phyloP scores from a whole-genome alignment of 2,329 filamentous ascomycete genomes.

The Beauveria asiatica region DNA sequence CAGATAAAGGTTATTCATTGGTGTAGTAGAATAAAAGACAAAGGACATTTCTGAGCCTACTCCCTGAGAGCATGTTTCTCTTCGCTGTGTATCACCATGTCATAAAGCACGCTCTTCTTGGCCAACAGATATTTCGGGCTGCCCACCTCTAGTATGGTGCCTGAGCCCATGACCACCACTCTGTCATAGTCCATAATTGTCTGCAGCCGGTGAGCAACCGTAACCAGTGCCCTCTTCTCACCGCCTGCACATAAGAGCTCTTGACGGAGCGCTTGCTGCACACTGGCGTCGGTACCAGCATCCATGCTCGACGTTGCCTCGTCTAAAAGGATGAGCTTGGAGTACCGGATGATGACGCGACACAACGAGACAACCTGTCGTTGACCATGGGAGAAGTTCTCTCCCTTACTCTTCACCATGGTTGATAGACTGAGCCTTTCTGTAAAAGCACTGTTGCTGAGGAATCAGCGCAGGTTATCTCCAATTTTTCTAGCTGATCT shows the following conservation, averaged over 20 bases:
- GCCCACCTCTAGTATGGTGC: slow-evolving; percentile 41
- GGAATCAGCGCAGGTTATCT: slow-evolving; percentile 12
- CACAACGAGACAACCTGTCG: slow-evolving; percentile 49
- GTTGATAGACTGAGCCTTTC: slow-evolving; percentile 31
- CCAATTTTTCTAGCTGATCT: slow-evolving; percentile 27
- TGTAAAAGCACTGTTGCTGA: slow-evolving; percentile 17
- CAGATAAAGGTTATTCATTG: too few species aligned
- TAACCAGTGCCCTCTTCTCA: slow-evolving; percentile 41
- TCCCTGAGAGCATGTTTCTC: slow-evolving; percentile 16
- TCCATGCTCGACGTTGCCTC: slow-evolving; percentile 54
- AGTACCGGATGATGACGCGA: slow-evolving; percentile 44
- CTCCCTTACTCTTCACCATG: slow-evolving; percentile 41
- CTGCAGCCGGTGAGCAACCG: slow-evolving; percentile 47
- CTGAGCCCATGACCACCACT: slow-evolving; percentile 48
- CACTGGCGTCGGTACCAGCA: slow-evolving; percentile 45
- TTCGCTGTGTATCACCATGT: slow-evolving; percentile 37
- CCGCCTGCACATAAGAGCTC: slow-evolving; percentile 36
- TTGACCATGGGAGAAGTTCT: slow-evolving; percentile 50
- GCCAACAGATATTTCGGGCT: slow-evolving; percentile 31
- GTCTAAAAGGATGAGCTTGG: slow-evolving; percentile 47
- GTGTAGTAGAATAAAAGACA: too few species aligned
- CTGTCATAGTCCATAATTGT: slow-evolving; percentile 53
- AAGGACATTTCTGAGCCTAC: too few species aligned
- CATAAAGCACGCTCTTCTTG: slow-evolving; percentile 29
- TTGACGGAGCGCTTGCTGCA: slow-evolving; percentile 41